These are phyloP conservation scores for Groenewaldozyma sp. DNA, from an alignment of 1,139 yeast species.

Conservation along the genomic window DNA sequence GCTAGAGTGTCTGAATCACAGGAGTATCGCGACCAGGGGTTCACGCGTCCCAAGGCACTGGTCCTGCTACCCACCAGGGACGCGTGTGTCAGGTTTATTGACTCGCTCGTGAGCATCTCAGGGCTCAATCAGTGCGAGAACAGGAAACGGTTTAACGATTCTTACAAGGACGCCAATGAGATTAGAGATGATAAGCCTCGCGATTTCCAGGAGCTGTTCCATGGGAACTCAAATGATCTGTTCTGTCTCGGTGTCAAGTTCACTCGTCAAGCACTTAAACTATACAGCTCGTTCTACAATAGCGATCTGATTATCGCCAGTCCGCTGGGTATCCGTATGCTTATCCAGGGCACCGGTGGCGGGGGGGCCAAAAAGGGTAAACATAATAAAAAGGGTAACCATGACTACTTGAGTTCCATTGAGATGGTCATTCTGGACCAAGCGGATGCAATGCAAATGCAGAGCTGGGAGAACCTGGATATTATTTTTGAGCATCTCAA, in stretches of 20 bases:
- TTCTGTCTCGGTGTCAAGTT: constrained; percentile 83
- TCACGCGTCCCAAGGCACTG: constrained; percentile 83
- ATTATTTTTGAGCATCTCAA: constrained; percentile 64
- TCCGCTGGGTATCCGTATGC: constrained; percentile 81
- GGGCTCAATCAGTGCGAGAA: constrained; percentile 73
- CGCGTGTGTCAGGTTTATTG: constrained; percentile 63
- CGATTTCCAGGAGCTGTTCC: constrained; percentile 70
- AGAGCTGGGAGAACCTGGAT: constrained; percentile 80
- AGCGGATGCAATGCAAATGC: constrained; percentile 83
- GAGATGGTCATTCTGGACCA: constrained; percentile 75
- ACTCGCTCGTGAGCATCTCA: constrained; percentile 50
- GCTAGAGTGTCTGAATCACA: constrained; percentile 42
- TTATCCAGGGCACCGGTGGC: constrained; percentile 52
- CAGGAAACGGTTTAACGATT: constrained; percentile 60
- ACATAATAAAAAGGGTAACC: constrained; percentile 30
- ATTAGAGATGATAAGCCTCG: constrained; percentile 61
- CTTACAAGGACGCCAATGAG: constrained; percentile 47
- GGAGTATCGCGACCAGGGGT: constrained; percentile 87
- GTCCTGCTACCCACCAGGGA: constrained; percentile 80
- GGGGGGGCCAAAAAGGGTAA: constrained; percentile 21
- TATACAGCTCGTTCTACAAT: constrained; percentile 75
- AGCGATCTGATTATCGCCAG: constrained; percentile 87
- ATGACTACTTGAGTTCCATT: constrained; percentile 78
- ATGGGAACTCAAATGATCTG: constrained; percentile 87
- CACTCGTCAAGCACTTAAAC: constrained; percentile 76